These are phyloP conservation scores for Scytalidium sp. DNA, from an alignment of 2,329 filamentous ascomycete genomes.

Conservation along the genomic window DNA sequence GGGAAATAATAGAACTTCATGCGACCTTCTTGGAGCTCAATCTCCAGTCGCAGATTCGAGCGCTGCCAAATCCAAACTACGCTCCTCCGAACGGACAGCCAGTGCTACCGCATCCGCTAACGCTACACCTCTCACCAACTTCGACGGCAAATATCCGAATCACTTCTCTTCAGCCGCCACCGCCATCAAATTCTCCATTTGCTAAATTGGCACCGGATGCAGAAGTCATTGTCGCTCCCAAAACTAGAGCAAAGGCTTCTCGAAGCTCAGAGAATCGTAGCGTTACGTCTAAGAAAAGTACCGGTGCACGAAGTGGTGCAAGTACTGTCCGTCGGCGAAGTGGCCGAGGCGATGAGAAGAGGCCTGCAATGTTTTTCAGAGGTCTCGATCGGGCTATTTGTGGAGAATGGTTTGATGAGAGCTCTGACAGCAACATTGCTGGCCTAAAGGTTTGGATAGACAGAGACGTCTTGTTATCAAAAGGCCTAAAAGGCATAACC, in stretches of 20 bases:
- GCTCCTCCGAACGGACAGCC: constrained; percentile 46
- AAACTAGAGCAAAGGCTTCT: constrained; percentile 70
- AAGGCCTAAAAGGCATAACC: constrained; percentile 70
- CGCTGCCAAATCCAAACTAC: constrained; percentile 81
- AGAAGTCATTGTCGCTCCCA: constrained; percentile 95
- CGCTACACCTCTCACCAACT: constrained; percentile 89
- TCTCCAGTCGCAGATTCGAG: constrained; percentile 86
- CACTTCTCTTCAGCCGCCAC: constrained; percentile 75
- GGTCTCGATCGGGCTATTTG: constrained; percentile 71
- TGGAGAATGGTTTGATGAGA: constrained; percentile 70
- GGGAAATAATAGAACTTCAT: constrained; percentile 98
- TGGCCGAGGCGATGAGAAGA: constrained; percentile 61
- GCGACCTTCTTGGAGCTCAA: constrained; percentile 95
- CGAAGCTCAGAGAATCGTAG: constrained; percentile 72
- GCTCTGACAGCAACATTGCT: constrained; percentile 50
- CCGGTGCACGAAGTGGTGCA: constrained; percentile 65
- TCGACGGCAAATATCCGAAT: constrained; percentile 91
- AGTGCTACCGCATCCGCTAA: constrained; percentile 71
- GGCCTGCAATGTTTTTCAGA: constrained; percentile 71
- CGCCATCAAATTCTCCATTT: constrained; percentile 68
- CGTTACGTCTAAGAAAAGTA: constrained; percentile 76
- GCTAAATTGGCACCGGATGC: constrained; percentile 92
- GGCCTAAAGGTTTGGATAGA: constrained; percentile 82
- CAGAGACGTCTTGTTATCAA: constrained; percentile 68
- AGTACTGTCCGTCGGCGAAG: constrained; percentile 65